Percentiles rank a stretch among this genome's conserved stretches.
phyloP scores from a whole-genome alignment of 148 eudicot species.

The Camellia sinensis region DNA sequence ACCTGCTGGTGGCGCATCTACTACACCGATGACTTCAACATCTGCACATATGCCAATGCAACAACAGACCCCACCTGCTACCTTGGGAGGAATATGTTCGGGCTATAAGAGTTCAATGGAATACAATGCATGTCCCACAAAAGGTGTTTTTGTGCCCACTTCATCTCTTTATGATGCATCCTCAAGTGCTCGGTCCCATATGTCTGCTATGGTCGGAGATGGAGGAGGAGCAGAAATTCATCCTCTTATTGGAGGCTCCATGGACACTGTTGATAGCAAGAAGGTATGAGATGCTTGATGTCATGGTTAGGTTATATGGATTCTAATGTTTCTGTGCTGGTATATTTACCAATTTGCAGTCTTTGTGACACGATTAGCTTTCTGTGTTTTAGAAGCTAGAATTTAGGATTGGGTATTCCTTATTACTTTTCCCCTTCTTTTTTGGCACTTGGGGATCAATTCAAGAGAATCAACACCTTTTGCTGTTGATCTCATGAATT shows the following conservation, averaged over 20 bases:
- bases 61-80: conserved; percentile 62
- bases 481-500: not conserved
- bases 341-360: not conserved
- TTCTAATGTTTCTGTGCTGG: not conserved
- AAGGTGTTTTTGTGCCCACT: conserved; percentile 51
- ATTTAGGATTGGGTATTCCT: not conserved
- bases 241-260: conserved; percentile 52
- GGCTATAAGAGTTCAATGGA: conserved; percentile 53
- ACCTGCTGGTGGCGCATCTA: conserved; percentile 48
- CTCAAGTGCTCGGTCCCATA: conserved; percentile 51
- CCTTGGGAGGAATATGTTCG: conserved; percentile 54
- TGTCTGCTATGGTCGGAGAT: conserved; percentile 50
- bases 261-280: conserved; percentile 53
- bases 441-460: not conserved
- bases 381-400: not conserved
- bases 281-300: conserved; percentile 42
- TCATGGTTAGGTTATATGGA: not conserved
- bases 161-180: conserved; percentile 74
- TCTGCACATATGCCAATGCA: conserved; percentile 50
- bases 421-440: not conserved
- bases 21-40: conserved; percentile 40
- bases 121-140: conserved; percentile 46
- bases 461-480: not conserved
- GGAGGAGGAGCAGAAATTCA: conserved; percentile 52
- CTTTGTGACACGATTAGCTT: not conserved